phyloP scores from a whole-genome alignment of 164 flowering plant genomes.

The Annona cherimola region DNA sequence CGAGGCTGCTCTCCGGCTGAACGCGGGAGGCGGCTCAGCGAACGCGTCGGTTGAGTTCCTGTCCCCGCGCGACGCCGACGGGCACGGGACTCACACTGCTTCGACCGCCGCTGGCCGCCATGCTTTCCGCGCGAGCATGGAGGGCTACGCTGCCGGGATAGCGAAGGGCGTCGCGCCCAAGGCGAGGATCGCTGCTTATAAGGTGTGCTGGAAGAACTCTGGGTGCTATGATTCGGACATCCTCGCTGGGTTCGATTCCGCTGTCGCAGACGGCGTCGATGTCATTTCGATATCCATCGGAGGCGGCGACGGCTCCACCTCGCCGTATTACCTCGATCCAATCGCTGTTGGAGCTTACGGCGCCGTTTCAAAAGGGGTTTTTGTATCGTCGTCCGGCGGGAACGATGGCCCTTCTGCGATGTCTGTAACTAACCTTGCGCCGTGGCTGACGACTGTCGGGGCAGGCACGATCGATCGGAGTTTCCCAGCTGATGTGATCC shows the following conservation, averaged over 20 bases:
- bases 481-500: constrained; percentile 57
- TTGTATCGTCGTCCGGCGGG: constrained; percentile 75
- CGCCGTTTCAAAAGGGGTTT: constrained; percentile 54
- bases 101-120: constrained; percentile 88
- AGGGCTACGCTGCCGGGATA: constrained; percentile 81
- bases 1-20: constrained; percentile 40
- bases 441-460: constrained; percentile 77
- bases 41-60: constrained; percentile 59
- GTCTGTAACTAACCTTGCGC: constrained; percentile 78
- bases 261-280: constrained; percentile 86
- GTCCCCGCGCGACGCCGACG: constrained; percentile 91
- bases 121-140: constrained; percentile 63
- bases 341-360: constrained; percentile 78
- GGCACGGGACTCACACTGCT: constrained; percentile 97
- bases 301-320: constrained; percentile 64
- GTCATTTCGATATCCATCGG: constrained; percentile 85
- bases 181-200: constrained; percentile 76
- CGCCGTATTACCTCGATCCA: constrained; percentile 78
- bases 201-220: constrained; percentile 81
- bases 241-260: constrained; percentile 78
- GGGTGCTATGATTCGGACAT: constrained; percentile 95
- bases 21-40: constrained; percentile 30
- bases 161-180: constrained; percentile 96
- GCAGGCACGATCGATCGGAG: constrained; percentile 82
- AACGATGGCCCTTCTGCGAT: constrained; percentile 67